Evolutionary conservation across 768 basidiomycete genomes (phyloP).

Genomic region (Ephemerocybe angulata): DNA sequence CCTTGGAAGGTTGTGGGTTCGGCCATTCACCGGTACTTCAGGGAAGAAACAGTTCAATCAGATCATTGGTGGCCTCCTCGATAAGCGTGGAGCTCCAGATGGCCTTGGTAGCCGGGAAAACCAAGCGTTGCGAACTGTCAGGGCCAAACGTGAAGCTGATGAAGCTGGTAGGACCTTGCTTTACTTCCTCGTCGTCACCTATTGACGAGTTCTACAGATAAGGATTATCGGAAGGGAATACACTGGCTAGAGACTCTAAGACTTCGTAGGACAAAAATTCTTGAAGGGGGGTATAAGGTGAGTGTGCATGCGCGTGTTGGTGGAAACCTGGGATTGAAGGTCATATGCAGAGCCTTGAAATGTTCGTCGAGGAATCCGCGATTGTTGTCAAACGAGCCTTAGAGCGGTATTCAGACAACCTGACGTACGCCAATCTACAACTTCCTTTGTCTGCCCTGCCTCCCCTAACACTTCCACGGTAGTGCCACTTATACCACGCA

Average conservation of each 20-base stretch:
- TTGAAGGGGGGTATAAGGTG: conserved; percentile 80
- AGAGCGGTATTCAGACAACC: conserved; percentile 73
- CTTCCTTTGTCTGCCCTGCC: background rate
- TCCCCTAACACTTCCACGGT: conserved; percentile 1
- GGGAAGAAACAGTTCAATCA: conserved; percentile 87
- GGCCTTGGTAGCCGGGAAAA: conserved; percentile 56
- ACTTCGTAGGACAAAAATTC: conserved; percentile 73
- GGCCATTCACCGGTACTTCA: conserved; percentile 23
- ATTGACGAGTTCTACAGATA: conserved; percentile 47
- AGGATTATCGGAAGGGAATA: conserved; percentile 85
- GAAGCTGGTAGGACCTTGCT: conserved; percentile 64
- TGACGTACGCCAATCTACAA: conserved; percentile 49
- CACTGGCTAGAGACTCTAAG: conserved; percentile 92
- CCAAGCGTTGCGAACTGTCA: conserved; percentile 68
- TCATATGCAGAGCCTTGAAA: conserved; percentile 66
- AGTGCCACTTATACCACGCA: conserved; percentile 79
- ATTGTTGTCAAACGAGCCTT: conserved; percentile 59
- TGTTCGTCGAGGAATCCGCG: conserved; percentile 72
- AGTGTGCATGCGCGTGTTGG: background rate
- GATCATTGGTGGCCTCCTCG: conserved; percentile 72
- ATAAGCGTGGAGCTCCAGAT: conserved; percentile 71
- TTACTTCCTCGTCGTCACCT: background rate
- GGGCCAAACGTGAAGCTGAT: conserved; percentile 85
- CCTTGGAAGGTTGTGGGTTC: conserved; percentile 4
- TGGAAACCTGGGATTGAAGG: background rate